phyloP scores from a whole-genome alignment of 2,329 filamentous ascomycete genomes.

The Scedosporium minutisporum region DNA sequence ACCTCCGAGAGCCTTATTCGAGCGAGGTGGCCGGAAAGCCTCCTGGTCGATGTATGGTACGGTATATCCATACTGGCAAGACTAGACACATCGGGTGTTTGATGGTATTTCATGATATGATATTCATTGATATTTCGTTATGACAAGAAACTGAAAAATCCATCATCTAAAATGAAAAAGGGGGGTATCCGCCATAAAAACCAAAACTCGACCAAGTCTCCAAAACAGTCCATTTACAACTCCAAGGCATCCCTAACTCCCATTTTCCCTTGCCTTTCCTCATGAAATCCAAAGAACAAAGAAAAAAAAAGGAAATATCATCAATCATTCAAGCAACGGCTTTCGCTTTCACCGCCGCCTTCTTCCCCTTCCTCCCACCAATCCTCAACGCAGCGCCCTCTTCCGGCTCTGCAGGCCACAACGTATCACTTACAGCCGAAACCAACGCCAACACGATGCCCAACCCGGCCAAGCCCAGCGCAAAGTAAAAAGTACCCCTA shows the following conservation, averaged over 20 bases:
- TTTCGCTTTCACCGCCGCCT: background rate
- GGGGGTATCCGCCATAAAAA: background rate
- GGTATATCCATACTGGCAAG: too few species aligned
- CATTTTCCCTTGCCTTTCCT: background rate
- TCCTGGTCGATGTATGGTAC: too few species aligned
- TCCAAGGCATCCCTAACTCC: background rate
- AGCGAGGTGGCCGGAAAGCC: too few species aligned
- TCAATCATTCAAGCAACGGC: background rate
- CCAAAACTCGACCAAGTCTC: background rate
- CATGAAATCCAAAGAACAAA: background rate
- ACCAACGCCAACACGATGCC: conserved; percentile 19
- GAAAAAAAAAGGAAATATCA: background rate
- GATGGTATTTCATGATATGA: background rate
- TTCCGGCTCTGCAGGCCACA: conserved; percentile 11
- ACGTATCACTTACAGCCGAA: conserved; percentile 3
- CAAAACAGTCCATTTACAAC: too few species aligned
- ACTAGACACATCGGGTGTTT: background rate
- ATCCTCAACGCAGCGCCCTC: background rate
- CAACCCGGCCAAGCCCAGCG: conserved; percentile 26
- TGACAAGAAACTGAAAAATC: background rate
- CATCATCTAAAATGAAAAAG: background rate
- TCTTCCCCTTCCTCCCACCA: background rate
- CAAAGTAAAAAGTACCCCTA: conserved; percentile 30
- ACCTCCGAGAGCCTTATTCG: too few species aligned
- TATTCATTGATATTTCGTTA: too few species aligned